Conservation (phyloP, 2,329 filamentous ascomycete genomes). For the Parascedosporium putredinis region DNA sequence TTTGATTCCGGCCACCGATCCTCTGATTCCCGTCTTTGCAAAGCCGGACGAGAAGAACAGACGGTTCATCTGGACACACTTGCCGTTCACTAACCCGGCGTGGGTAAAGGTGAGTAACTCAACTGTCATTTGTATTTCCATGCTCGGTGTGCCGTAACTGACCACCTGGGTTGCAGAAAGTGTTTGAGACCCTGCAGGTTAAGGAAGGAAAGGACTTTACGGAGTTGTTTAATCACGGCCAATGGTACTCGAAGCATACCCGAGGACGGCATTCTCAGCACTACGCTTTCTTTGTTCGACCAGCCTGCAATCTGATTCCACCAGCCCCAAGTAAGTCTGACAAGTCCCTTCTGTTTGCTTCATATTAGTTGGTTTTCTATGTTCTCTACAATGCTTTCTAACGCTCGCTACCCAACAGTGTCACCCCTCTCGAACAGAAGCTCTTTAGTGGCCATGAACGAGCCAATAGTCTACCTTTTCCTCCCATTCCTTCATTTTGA, state of each 20-base stretch:
- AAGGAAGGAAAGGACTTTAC: constrained; percentile 26
- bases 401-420: constrained; percentile 13
- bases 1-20: not conserved
- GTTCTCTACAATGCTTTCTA: not conserved
- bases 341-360: not conserved
- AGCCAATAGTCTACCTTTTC: constrained; percentile 35
- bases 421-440: constrained; percentile 24
- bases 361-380: not conserved
- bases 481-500: constrained; percentile 56
- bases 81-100: constrained; percentile 45
- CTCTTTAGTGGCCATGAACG: constrained; percentile 17
- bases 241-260: constrained; percentile 38
- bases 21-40: constrained; percentile 2
- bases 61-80: constrained; percentile 45
- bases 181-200: constrained; percentile 32
- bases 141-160: constrained; percentile 13
- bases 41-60: constrained; percentile 10
- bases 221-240: constrained; percentile 33
- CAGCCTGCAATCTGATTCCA: constrained; percentile 36
- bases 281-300: constrained; percentile 38
- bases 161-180: constrained; percentile 19
- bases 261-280: constrained; percentile 37
- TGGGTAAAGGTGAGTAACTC: constrained; percentile 48
- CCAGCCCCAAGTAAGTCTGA: constrained; percentile 21
- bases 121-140: not conserved